phyloP scores from a whole-genome alignment of 1,284 basidiomycete species.

The Heterobasidion irregulare region DNA sequence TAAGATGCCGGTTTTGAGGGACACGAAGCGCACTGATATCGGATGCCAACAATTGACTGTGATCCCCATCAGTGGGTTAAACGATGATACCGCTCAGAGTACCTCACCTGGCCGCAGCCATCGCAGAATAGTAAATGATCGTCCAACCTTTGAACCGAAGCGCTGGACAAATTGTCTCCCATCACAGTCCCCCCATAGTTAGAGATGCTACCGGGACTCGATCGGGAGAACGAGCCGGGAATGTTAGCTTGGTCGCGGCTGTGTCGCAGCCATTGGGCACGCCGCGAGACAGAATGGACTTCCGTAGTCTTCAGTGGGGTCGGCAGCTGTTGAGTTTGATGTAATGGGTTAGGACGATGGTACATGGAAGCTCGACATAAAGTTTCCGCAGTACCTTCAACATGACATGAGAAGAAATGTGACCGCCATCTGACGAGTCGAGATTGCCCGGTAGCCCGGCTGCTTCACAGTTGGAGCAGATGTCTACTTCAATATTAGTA shows the following conservation, averaged over 20 bases:
- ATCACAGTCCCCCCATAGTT: slow-evolving; percentile 15
- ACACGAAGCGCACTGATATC: slow-evolving; percentile 75
- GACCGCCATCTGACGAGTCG: slow-evolving; percentile 66
- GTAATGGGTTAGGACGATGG: too few species aligned
- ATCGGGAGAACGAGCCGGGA: slow-evolving; percentile 16
- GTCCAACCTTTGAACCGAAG: slow-evolving; percentile 20
- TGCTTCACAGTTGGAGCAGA: slow-evolving; percentile 85
- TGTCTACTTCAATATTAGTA: slow-evolving; percentile 51
- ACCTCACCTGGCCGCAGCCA: slow-evolving; percentile 45
- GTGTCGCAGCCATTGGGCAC: slow-evolving; percentile 70
- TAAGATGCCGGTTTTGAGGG: slow-evolving; percentile 53
- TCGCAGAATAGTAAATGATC: slow-evolving; percentile 32
- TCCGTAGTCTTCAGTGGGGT: slow-evolving; percentile 68
- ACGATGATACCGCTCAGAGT: background rate
- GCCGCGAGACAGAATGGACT: slow-evolving; percentile 65
- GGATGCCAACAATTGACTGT: slow-evolving; percentile 57
- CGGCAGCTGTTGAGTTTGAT: slow-evolving; percentile 59
- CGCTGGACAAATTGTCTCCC: background rate
- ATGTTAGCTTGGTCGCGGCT: slow-evolving; percentile 64
- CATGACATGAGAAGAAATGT: slow-evolving; percentile 80
- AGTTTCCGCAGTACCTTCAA: slow-evolving; percentile 62
- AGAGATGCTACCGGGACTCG: slow-evolving; percentile 11
- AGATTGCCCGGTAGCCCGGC: slow-evolving; percentile 76
- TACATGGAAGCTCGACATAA: background rate
- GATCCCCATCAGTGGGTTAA: background rate